These are phyloP conservation scores for Aspergillus clavatus DNA, from an alignment of 2,329 filamentous ascomycete species.

Conservation along the genomic window DNA sequence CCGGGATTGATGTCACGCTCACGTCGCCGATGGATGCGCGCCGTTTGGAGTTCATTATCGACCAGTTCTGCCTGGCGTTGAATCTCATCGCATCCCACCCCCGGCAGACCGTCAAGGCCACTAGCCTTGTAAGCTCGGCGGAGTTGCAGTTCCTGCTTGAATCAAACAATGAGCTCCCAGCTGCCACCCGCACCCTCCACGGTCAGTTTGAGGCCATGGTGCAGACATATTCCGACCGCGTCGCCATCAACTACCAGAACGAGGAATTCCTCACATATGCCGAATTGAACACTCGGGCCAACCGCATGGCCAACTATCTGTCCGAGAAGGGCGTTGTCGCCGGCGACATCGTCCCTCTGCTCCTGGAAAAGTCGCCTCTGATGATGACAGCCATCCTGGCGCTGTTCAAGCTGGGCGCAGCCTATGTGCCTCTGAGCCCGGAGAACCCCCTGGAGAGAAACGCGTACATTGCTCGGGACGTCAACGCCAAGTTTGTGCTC, in stretches of 20 bases:
- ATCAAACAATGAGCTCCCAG: not conserved
- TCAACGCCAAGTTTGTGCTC: conserved; percentile 1
- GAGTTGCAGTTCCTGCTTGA: not conserved
- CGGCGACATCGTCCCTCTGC: conserved; percentile 2
- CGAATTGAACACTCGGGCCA: not conserved
- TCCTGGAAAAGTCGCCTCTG: conserved; percentile 4
- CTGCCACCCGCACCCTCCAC: not conserved
- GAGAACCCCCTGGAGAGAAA: conserved; percentile 7
- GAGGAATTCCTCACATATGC: not conserved
- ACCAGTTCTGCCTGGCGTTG: not conserved
- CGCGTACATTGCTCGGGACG: conserved; percentile 1
- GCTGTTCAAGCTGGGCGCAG: not conserved
- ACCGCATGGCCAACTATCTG: not conserved
- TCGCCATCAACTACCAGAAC: not conserved
- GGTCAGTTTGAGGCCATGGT: not conserved
- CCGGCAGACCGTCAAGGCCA: not conserved
- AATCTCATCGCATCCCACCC: not conserved
- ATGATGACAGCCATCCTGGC: conserved; percentile 3
- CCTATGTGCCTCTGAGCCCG: conserved; percentile 2
- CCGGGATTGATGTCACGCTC: not conserved
- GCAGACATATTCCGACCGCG: not conserved
- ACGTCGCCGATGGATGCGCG: not conserved
- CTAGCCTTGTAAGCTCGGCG: not conserved
- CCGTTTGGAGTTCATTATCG: not conserved
- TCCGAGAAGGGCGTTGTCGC: not conserved